Conservation (phyloP, 768 basidiomycete species). For the Pleurotus pulmonarius region DNA sequence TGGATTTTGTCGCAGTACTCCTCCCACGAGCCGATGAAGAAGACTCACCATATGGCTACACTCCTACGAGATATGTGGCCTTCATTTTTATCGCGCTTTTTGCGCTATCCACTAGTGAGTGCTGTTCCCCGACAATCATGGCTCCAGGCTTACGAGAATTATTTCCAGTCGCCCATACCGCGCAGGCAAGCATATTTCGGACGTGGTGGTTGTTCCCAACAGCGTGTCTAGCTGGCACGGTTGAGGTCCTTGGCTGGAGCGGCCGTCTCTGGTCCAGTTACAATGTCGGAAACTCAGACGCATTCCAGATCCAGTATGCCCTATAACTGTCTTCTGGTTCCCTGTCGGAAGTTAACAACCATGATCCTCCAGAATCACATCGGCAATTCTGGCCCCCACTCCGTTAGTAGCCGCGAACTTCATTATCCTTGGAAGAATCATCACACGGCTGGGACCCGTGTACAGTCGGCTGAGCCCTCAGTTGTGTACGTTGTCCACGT, state of each 20-base stretch:
- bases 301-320: slow-evolving; percentile 43
- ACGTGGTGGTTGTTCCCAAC: slow-evolving; percentile 39
- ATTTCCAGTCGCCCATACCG: slow-evolving; percentile 28
- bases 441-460: slow-evolving; percentile 34
- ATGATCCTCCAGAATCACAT: slow-evolving; percentile 32
- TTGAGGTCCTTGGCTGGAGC: slow-evolving; percentile 42
- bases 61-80: too few species aligned
- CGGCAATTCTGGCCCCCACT: slow-evolving; percentile 53
- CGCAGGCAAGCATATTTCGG: slow-evolving; percentile 26
- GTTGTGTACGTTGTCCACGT: slow-evolving; percentile 29
- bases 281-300: slow-evolving; percentile 14
- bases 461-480: slow-evolving; percentile 44
- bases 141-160: background rate
- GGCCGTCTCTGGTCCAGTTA: slow-evolving; percentile 35
- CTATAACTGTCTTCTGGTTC: background rate
- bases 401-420: slow-evolving; percentile 60
- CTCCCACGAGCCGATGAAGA: too few species aligned
- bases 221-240: slow-evolving; percentile 26
- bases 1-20: too few species aligned
- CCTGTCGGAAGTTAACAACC: background rate
- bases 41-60: too few species aligned
- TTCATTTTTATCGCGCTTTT: too few species aligned
- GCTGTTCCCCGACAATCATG: too few species aligned
- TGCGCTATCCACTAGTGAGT: too few species aligned
- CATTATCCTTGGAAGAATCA: slow-evolving; percentile 48